A percentile compares a stretch with the other conserved stretches of the same genome.
Evolutionary conservation across 2,329 filamentous ascomycete species (phyloP).

Genomic region (Anthostomella pinea): DNA sequence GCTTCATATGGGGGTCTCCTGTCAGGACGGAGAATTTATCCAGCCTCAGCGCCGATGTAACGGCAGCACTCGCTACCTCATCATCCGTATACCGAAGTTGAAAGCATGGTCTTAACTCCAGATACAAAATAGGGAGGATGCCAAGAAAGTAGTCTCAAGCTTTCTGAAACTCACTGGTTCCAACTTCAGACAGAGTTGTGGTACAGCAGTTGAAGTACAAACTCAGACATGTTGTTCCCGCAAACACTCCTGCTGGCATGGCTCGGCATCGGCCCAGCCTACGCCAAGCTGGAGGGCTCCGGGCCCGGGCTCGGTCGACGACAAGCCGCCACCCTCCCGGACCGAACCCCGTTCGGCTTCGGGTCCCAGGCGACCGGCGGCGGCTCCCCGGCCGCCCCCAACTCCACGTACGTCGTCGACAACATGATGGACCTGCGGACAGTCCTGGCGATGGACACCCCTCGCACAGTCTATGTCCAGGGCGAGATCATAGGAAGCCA

Average conservation of each 20-base stretch:
- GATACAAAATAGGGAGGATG: no score
- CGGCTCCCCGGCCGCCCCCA: constrained; percentile 3
- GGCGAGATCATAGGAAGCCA: constrained; percentile 17
- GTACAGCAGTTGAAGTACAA: no score
- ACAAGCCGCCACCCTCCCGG: constrained; percentile 7
- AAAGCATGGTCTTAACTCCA: no score
- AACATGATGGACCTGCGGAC: constrained; percentile 20
- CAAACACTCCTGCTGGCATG: constrained; percentile 2
- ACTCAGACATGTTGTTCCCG: no score
- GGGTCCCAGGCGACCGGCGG: constrained; percentile 15
- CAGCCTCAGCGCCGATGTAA: background rate
- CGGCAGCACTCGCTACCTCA: background rate
- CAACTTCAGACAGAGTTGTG: no score
- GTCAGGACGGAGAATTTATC: constrained; percentile 1
- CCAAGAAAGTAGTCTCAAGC: no score
- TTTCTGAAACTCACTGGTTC: no score
- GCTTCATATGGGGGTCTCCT: no score
- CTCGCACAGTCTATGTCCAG: constrained; percentile 17
- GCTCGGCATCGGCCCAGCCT: constrained; percentile 1
- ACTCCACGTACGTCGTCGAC: constrained; percentile 16
- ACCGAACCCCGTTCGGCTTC: constrained; percentile 21
- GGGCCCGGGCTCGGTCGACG: background rate
- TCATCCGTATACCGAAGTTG: background rate
- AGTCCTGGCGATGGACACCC: constrained; percentile 10
- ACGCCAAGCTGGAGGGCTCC: background rate